A percentile compares a stretch with the other conserved stretches of the same genome.
Conservation (phyloP, 2,329 filamentous ascomycete genomes). For the Paracorniculantispora psalliotae region DNA sequence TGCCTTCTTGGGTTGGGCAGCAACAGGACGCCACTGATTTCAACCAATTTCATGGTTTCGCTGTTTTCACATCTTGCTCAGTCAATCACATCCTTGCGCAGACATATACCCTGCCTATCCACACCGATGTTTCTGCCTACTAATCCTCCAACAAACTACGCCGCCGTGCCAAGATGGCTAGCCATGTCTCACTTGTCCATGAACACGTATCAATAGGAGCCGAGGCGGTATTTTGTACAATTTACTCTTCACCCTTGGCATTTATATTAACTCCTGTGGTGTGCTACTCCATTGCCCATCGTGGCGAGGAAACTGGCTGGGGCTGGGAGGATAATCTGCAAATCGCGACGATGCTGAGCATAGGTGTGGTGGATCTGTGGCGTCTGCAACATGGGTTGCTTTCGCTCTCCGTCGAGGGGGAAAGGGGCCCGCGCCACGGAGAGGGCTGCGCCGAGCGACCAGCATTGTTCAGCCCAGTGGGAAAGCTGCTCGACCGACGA, state of each 20-base stretch:
- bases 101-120: slow-evolving; percentile 2
- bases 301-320: not conserved
- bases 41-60: not conserved
- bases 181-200: slow-evolving; percentile 6
- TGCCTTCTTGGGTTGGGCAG: slow-evolving; percentile 6
- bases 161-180: not conserved
- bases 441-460: slow-evolving; percentile 3
- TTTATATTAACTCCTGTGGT: not conserved
- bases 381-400: slow-evolving; percentile 3
- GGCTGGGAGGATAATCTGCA: slow-evolving; percentile 9
- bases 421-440: slow-evolving; percentile 9
- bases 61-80: not conserved
- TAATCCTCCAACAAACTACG: not conserved
- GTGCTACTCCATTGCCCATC: not conserved
- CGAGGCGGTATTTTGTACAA: not conserved
- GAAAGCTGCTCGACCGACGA: not conserved
- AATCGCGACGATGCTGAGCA: slow-evolving; percentile 8
- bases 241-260: not conserved
- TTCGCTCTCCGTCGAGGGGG: not conserved
- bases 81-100: not conserved
- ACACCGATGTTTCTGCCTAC: slow-evolving; percentile 4
- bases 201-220: not conserved
- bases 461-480: not conserved
- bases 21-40: slow-evolving; percentile 5
- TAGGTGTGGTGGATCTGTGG: slow-evolving; percentile 15